phyloP scores from a whole-genome alignment of 108 stramenopile species.

The Aureococcus anophagefferens region DNA sequence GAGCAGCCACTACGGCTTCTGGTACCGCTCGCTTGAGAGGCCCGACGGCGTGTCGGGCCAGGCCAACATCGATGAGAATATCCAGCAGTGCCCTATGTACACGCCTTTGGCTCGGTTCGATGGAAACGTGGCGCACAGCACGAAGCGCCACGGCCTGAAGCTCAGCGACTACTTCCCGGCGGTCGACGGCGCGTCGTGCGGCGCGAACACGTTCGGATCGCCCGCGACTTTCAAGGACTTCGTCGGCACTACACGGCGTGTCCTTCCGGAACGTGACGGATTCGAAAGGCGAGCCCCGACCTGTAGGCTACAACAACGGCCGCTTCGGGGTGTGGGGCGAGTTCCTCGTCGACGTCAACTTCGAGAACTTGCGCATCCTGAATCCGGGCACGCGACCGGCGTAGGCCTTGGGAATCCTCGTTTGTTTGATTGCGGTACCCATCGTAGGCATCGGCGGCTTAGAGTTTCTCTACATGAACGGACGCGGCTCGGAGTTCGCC shows the following conservation, averaged over 20 bases:
- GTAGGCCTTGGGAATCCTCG: too few species aligned
- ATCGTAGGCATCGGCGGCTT: conserved; percentile 11
- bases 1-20: conserved; percentile 16
- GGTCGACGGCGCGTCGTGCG: not conserved
- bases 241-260: too few species aligned
- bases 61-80: not conserved
- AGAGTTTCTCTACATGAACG: conserved; percentile 17
- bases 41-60: conserved; percentile 15
- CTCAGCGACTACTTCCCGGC: conserved; percentile 11
- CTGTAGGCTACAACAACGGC: conserved; percentile 9
- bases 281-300: not conserved
- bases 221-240: not conserved
- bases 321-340: conserved; percentile 14
- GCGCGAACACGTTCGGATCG: not conserved
- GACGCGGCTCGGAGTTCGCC: conserved; percentile 5
- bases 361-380: conserved; percentile 4
- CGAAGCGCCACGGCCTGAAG: conserved; percentile 10
- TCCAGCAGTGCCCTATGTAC: conserved; percentile 2
- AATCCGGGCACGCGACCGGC: too few species aligned
- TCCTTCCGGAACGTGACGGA: too few species aligned
- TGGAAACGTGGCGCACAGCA: conserved; percentile 11
- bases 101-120: conserved; percentile 2
- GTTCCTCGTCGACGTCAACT: conserved; percentile 15
- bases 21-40: conserved; percentile 6
- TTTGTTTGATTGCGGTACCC: too few species aligned